phyloP scores from a whole-genome alignment of 805 yeast genomes.

The Candida pini region DNA sequence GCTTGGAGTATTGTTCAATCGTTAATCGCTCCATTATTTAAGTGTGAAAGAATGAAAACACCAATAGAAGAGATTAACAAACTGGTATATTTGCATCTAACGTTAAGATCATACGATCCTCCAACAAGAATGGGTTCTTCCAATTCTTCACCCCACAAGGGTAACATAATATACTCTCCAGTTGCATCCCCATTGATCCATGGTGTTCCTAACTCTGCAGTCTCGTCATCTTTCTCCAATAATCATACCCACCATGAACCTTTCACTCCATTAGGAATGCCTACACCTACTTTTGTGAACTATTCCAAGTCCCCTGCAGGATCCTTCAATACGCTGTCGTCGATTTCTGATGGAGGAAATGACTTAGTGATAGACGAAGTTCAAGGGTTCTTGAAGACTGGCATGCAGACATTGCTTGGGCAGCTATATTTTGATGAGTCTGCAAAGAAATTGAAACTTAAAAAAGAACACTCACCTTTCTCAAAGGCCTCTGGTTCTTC shows the following conservation, averaged over 20 bases:
- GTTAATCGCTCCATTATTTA: constrained; percentile 41
- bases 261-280: constrained; percentile 18
- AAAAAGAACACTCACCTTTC: constrained; percentile 28
- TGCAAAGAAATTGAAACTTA: constrained; percentile 26
- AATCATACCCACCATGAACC: constrained; percentile 4
- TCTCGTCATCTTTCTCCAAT: neutral
- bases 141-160: constrained; percentile 1
- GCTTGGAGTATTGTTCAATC: constrained; percentile 44
- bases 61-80: constrained; percentile 56
- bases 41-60: constrained; percentile 40
- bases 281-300: constrained; percentile 18
- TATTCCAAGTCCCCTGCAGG: constrained; percentile 15
- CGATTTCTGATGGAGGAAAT: constrained; percentile 15
- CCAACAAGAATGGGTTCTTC: constrained; percentile 1
- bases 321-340: constrained; percentile 14
- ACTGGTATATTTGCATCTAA: constrained; percentile 34
- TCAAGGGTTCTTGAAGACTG: constrained; percentile 37
- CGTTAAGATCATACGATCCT: constrained; percentile 16
- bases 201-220: neutral
- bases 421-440: constrained; percentile 24
- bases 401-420: constrained; percentile 29
- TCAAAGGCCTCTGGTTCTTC: constrained; percentile 17
- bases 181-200: constrained; percentile 5
- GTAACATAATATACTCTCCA: constrained; percentile 7
- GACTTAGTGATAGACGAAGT: constrained; percentile 39